Evolutionary conservation across 2,329 filamentous ascomycete genomes (phyloP).

Genomic region (Fusarium sp.): DNA sequence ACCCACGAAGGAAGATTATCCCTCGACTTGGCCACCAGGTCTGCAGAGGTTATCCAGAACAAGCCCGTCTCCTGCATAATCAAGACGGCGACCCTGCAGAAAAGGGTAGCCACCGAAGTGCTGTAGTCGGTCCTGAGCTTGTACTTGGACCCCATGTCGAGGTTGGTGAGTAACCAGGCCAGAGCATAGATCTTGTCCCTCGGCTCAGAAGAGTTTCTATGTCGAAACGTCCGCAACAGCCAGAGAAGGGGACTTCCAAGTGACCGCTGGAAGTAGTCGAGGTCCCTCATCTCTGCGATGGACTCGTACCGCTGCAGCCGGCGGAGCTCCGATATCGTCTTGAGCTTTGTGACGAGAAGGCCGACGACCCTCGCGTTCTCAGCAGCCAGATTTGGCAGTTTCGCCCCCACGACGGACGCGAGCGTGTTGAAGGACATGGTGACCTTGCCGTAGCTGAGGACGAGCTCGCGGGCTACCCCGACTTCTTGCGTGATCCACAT

Average conservation of each 20-base stretch:
- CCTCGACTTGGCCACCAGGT: constrained; percentile 28
- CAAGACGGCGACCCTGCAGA: constrained; percentile 13
- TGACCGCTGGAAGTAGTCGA: constrained; percentile 26
- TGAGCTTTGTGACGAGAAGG: constrained; percentile 21
- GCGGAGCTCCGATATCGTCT: constrained; percentile 23
- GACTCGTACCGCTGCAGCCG: constrained; percentile 17
- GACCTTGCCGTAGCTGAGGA: constrained; percentile 25
- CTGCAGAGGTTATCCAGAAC: constrained; percentile 35
- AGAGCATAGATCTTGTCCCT: constrained; percentile 35
- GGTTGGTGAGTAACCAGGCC: constrained; percentile 22
- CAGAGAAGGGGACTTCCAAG: constrained; percentile 33
- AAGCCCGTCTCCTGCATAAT: constrained; percentile 36
- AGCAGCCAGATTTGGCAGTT: not conserved
- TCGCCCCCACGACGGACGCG: not conserved
- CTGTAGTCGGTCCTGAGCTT: constrained; percentile 16
- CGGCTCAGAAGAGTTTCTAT: constrained; percentile 30
- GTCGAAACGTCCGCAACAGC: constrained; percentile 31
- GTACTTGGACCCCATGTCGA: not conserved
- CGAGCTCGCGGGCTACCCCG: constrained; percentile 28
- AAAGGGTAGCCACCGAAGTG: constrained; percentile 15
- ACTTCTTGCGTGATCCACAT: constrained; percentile 40
- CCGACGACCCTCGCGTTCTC: constrained; percentile 30
- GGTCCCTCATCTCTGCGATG: constrained; percentile 6
- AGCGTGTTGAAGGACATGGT: constrained; percentile 22
- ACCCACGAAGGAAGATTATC: constrained; percentile 38